A percentile compares a stretch with the other conserved stretches of the same genome.
Evolutionary conservation across 1,284 basidiomycete genomes (phyloP).

Genomic region (Marasmius oreades): DNA sequence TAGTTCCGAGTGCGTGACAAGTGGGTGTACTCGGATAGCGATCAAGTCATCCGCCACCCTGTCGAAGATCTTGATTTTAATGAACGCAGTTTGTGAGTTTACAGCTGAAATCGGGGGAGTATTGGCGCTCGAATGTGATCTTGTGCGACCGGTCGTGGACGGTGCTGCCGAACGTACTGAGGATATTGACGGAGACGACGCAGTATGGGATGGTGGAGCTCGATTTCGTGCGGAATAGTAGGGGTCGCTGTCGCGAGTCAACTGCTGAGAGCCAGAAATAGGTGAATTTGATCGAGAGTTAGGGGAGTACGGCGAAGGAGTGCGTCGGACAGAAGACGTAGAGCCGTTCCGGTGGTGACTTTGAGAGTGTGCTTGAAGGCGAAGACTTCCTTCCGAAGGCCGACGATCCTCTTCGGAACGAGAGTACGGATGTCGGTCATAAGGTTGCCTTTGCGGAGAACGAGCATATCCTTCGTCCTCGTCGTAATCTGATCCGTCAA

Average conservation of each 20-base stretch:
- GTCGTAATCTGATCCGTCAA: constrained; percentile 54
- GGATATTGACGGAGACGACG: constrained; percentile 35
- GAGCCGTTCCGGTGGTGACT: constrained; percentile 51
- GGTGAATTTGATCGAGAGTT: constrained; percentile 44
- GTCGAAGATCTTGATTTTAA: constrained; percentile 99
- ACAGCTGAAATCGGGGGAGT: constrained; percentile 71
- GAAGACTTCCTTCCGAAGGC: constrained; percentile 25
- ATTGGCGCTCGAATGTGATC: constrained; percentile 55
- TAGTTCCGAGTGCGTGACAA: constrained; percentile 80
- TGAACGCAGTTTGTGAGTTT: constrained; percentile 79
- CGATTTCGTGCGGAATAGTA: constrained; percentile 23
- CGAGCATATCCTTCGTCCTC: constrained; percentile 53
- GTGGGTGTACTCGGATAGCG: constrained; percentile 96
- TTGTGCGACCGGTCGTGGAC: constrained; percentile 42
- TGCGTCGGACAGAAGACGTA: constrained; percentile 39
- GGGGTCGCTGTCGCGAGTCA: constrained; percentile 19
- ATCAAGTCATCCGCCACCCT: constrained; percentile 90
- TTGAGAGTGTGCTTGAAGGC: constrained; percentile 39
- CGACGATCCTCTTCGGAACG: constrained; percentile 18
- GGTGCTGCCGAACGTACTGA: constrained; percentile 49
- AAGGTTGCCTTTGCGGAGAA: constrained; percentile 33
- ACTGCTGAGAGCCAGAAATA: constrained; percentile 32
- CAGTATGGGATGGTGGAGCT: constrained; percentile 16
- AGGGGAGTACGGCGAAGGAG: constrained; percentile 30
- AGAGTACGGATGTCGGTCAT: constrained; percentile 28